Conservation (phyloP, 2,329 filamentous ascomycete genomes). For the Fusarium humuli region DNA sequence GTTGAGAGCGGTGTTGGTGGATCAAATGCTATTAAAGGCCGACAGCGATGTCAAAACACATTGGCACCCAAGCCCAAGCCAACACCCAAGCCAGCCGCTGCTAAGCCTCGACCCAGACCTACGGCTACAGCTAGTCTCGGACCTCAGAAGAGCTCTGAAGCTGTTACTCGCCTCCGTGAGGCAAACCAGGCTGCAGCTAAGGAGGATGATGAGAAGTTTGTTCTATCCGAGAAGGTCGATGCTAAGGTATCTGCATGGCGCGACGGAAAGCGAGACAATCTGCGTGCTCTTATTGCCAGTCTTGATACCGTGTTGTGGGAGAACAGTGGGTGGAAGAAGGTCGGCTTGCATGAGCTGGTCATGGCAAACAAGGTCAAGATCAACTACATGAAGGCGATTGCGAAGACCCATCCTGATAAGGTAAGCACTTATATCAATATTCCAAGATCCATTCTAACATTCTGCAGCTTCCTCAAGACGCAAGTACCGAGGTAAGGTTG, state of each 20-base stretch:
- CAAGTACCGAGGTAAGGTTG: constrained; percentile 73
- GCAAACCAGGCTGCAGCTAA: constrained; percentile 88
- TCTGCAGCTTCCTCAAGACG: constrained; percentile 70
- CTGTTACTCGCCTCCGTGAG: constrained; percentile 82
- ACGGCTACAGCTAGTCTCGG: constrained; percentile 54
- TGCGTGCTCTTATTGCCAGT: constrained; percentile 87
- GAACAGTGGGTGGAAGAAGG: constrained; percentile 94
- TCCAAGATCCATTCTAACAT: constrained; percentile 20
- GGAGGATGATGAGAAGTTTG: constrained; percentile 93
- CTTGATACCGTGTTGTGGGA: constrained; percentile 92
- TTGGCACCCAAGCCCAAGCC: constrained; percentile 74
- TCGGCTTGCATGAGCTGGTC: constrained; percentile 92
- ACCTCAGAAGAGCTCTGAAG: constrained; percentile 71
- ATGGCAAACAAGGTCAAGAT: constrained; percentile 97
- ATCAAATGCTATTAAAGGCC: constrained; percentile 82
- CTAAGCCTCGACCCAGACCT: constrained; percentile 60
- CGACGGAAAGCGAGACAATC: constrained; percentile 90
- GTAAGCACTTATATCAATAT: constrained; percentile 62
- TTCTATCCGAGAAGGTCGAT: constrained; percentile 86
- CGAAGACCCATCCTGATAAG: constrained; percentile 98
- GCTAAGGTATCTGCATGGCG: constrained; percentile 83
- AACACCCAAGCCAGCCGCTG: constrained; percentile 58
- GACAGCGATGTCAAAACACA: constrained; percentile 90
- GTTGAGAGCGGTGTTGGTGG: constrained; percentile 91
- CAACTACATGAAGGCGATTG: constrained; percentile 98